A percentile compares a stretch with the other conserved stretches of the same genome.
Evolutionary conservation across 306 rosid genomes (phyloP).

Genomic region (Spatholobus suberectus): DNA sequence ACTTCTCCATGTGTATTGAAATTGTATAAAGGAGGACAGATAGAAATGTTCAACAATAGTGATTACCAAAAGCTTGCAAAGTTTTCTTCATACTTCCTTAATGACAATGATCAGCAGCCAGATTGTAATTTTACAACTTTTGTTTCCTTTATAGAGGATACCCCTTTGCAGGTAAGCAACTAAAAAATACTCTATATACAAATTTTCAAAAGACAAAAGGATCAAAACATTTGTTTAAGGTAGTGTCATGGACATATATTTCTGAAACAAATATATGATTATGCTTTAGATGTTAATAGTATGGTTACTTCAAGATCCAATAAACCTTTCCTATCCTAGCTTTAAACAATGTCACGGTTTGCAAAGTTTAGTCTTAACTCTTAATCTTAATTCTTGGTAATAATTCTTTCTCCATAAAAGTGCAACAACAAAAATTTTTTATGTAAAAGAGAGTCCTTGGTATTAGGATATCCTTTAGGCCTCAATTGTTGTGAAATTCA

Average conservation of each 20-base stretch:
- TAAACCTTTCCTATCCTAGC: background rate
- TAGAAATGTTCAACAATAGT: slow-evolving; percentile 62
- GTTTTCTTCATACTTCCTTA: slow-evolving; percentile 69
- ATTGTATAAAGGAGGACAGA: slow-evolving; percentile 68
- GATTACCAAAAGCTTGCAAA: slow-evolving; percentile 62
- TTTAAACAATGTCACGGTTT: background rate
- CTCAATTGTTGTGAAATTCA: background rate
- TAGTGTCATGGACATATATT: background rate
- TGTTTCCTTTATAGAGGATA: slow-evolving; percentile 67
- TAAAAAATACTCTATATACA: background rate
- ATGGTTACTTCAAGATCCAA: background rate
- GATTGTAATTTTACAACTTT: slow-evolving; percentile 83
- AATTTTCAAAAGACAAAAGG: slow-evolving; percentile 16
- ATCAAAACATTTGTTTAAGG: background rate
- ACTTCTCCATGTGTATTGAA: slow-evolving; percentile 79
- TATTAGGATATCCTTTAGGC: background rate
- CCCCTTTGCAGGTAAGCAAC: slow-evolving; percentile 75
- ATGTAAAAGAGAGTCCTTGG: background rate
- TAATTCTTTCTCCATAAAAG: background rate
- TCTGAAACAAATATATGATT: background rate
- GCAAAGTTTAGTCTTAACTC: background rate
- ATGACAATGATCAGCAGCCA: slow-evolving; percentile 63
- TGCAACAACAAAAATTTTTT: background rate
- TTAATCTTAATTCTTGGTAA: background rate
- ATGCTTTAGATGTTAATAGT: background rate